Evolutionary conservation across 805 yeast genomes (phyloP).

Genomic region (Cyberlindnera subsufficiens): DNA sequence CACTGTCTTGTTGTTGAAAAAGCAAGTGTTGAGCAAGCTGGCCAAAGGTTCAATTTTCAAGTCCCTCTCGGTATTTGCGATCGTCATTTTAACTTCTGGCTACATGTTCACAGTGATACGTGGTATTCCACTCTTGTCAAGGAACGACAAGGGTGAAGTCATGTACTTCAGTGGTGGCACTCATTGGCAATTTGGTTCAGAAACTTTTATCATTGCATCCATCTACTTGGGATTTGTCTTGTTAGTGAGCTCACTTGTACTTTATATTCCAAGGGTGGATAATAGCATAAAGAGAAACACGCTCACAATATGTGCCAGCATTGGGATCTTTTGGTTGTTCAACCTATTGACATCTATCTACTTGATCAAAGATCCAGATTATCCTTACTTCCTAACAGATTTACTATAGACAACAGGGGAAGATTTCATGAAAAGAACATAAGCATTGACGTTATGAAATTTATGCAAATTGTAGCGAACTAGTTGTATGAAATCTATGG

Average conservation of each 20-base stretch:
- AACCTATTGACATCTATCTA: constrained; percentile 16
- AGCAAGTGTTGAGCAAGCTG: constrained; percentile 32
- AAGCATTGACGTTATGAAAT: background rate
- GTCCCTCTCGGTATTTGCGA: constrained; percentile 32
- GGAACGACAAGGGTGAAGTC: constrained; percentile 42
- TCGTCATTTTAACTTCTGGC: constrained; percentile 51
- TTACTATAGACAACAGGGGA: background rate
- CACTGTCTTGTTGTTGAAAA: constrained; percentile 42
- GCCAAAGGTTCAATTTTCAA: constrained; percentile 22
- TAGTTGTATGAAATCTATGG: background rate
- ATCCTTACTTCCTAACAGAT: constrained; percentile 7
- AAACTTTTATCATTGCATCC: constrained; percentile 45
- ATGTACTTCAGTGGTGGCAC: constrained; percentile 59
- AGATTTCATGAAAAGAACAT: background rate
- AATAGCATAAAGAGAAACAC: constrained; percentile 8
- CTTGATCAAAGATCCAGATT: constrained; percentile 15
- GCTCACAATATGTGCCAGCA: constrained; percentile 4
- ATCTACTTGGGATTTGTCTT: constrained; percentile 44
- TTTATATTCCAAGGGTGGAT: constrained; percentile 26
- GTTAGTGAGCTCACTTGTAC: constrained; percentile 34
- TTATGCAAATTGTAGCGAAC: background rate
- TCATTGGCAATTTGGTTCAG: constrained; percentile 68
- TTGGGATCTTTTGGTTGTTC: constrained; percentile 16
- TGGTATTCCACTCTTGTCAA: constrained; percentile 57
- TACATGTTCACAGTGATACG: constrained; percentile 57